Evolutionary conservation across 2,329 filamentous ascomycete genomes (phyloP).

Genomic region (Ophiostoma perfectum): DNA sequence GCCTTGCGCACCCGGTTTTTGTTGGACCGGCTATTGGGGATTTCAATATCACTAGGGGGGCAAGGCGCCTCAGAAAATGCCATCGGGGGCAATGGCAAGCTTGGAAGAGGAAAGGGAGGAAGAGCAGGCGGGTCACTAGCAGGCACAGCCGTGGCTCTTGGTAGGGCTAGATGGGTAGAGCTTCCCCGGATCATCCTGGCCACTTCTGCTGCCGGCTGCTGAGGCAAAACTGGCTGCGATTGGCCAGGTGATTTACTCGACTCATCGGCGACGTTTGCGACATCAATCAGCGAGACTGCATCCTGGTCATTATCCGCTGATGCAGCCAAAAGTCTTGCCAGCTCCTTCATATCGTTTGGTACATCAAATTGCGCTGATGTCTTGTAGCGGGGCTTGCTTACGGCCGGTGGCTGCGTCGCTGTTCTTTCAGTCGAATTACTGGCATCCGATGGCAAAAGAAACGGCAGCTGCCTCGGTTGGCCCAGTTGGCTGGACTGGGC

Average conservation of each 20-base stretch:
- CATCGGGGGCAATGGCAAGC: constrained; percentile 29
- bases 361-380: constrained; percentile 15
- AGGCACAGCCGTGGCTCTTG: constrained; percentile 29
- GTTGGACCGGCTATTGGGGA: constrained; percentile 47
- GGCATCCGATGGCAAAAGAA: constrained; percentile 7
- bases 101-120: constrained; percentile 31
- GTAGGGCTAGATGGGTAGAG: background rate
- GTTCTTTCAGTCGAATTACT: background rate
- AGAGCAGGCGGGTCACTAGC: constrained; percentile 44
- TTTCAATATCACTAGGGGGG: constrained; percentile 41
- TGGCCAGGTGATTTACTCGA: constrained; percentile 11
- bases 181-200: background rate
- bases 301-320: constrained; percentile 12
- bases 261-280: background rate
- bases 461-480: constrained; percentile 2
- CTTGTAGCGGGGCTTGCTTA: background rate
- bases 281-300: background rate
- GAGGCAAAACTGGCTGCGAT: constrained; percentile 19
- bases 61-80: constrained; percentile 38
- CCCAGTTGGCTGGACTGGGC: background rate
- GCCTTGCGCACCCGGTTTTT: constrained; percentile 61
- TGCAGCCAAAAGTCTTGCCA: constrained; percentile 19
- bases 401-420: background rate
- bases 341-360: constrained; percentile 19
- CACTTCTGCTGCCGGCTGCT: constrained; percentile 15